phyloP scores from a whole-genome alignment of 2,329 filamentous ascomycete species.

The Trichoderma asperellum region DNA sequence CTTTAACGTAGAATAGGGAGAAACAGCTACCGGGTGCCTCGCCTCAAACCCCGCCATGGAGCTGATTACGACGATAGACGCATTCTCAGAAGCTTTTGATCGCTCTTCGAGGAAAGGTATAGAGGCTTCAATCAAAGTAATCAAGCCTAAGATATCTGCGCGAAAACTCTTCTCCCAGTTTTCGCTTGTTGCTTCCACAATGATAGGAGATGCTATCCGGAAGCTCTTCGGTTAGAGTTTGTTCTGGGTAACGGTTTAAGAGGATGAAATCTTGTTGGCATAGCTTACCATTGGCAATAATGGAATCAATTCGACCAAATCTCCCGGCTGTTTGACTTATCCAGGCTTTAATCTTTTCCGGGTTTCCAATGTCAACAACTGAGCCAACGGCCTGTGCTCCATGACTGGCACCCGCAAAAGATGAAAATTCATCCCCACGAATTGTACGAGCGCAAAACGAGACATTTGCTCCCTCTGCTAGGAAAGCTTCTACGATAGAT shows the following conservation, averaged over 20 bases:
- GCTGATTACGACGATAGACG: slow-evolving; percentile 36
- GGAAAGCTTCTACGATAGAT: slow-evolving; percentile 33
- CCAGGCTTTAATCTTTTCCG: slow-evolving; percentile 30
- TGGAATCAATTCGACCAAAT: slow-evolving; percentile 34
- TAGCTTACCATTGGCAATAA: slow-evolving; percentile 34
- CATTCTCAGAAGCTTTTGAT: slow-evolving; percentile 24
- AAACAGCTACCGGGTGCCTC: slow-evolving; percentile 19
- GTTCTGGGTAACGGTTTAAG: not conserved
- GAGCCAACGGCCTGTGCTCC: slow-evolving; percentile 32
- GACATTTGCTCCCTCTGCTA: slow-evolving; percentile 37
- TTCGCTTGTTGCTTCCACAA: slow-evolving; percentile 26
- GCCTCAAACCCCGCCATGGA: slow-evolving; percentile 36
- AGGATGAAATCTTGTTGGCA: not conserved
- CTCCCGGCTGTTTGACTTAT: slow-evolving; percentile 30
- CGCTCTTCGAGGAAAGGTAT: slow-evolving; percentile 32
- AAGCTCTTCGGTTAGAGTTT: not conserved
- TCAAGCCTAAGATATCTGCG: slow-evolving; percentile 35
- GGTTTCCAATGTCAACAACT: slow-evolving; percentile 34
- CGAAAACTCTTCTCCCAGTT: slow-evolving; percentile 36
- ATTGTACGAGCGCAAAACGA: slow-evolving; percentile 35
- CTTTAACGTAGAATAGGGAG: slow-evolving; percentile 35
- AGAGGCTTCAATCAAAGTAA: slow-evolving; percentile 32
- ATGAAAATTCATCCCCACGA: slow-evolving; percentile 33
- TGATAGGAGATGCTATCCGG: slow-evolving; percentile 30
- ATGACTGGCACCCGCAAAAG: slow-evolving; percentile 22